Conservation (phyloP, 1,139 yeast genomes). For the Saccharomyces hybrid region DNA sequence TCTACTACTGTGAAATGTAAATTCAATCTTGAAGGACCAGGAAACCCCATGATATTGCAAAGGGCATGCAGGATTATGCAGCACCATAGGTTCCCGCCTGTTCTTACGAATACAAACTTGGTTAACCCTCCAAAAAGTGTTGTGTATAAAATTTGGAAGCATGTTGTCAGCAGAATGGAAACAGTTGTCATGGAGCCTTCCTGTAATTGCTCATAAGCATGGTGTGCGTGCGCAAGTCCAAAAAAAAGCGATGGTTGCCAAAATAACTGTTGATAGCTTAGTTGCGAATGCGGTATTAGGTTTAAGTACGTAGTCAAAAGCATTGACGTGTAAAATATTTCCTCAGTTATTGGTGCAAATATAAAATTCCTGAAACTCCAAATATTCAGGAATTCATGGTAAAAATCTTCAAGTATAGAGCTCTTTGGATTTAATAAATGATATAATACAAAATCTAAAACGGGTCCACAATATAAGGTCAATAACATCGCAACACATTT, state of each 20-base stretch:
- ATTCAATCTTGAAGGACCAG: constrained; percentile 33
- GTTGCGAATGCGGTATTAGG: constrained; percentile 27
- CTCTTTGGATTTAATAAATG: constrained; percentile 28
- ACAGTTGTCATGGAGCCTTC: constrained; percentile 26
- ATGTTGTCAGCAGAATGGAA: constrained; percentile 37
- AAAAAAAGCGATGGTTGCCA: constrained; percentile 60
- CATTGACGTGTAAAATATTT: constrained; percentile 65
- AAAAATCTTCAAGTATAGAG: constrained; percentile 18
- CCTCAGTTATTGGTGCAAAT: constrained; percentile 86
- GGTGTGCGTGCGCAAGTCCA: constrained; percentile 90
- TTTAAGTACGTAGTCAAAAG: constrained; percentile 38
- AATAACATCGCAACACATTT: constrained; percentile 33
- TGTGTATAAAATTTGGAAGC: constrained; percentile 66
- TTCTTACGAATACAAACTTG: constrained; percentile 46
- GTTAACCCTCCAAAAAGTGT: constrained; percentile 74
- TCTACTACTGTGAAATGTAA: constrained; percentile 14
- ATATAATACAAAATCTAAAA: constrained; percentile 34
- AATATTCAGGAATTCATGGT: constrained; percentile 33
- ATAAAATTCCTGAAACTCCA: constrained; percentile 58
- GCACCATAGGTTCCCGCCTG: constrained; percentile 52
- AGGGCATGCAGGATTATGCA: constrained; percentile 58
- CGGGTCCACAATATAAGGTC: constrained; percentile 53
- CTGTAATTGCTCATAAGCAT: constrained; percentile 51
- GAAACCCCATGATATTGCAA: constrained; percentile 79
- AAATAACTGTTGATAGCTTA: constrained; percentile 30